Percentiles rank a stretch among this genome's conserved stretches.
Evolutionary conservation across 331 rosid species (phyloP).

Genomic region (Saraca asoca): DNA sequence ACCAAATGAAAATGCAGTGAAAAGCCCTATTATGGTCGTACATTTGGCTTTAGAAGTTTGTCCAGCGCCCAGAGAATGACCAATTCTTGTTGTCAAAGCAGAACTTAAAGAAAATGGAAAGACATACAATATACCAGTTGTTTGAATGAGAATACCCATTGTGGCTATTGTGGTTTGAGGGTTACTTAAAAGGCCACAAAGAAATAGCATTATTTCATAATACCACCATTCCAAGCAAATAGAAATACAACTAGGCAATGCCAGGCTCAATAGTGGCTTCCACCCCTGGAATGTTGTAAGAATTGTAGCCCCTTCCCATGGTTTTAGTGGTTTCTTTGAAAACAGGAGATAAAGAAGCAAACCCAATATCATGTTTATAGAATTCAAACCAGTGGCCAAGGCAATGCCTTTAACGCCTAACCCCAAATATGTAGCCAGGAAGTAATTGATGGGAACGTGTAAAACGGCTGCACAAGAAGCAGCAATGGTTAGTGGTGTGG

Average conservation of each 20-base stretch:
- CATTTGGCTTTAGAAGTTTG: conserved; percentile 64
- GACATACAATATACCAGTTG: conserved; percentile 74
- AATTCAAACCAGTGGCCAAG: conserved; percentile 74
- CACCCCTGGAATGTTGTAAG: conserved; percentile 66
- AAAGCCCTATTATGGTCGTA: conserved; percentile 66
- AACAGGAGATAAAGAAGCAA: conserved; percentile 58
- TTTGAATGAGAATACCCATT: conserved; percentile 92
- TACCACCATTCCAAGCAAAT: conserved; percentile 99
- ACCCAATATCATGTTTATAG: conserved; percentile 62
- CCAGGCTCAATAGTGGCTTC: conserved; percentile 67
- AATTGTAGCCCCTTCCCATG: conserved; percentile 69
- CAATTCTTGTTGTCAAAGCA: conserved; percentile 73
- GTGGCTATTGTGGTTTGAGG: conserved; percentile 80
- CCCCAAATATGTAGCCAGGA: conserved; percentile 54
- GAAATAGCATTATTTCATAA: conserved; percentile 90
- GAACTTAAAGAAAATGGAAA: conserved; percentile 64
- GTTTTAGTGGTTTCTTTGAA: conserved; percentile 70
- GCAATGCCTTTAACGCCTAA: conserved; percentile 83
- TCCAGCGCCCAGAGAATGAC: conserved; percentile 79
- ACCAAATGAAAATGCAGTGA: conserved; percentile 47
- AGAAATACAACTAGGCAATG: conserved; percentile 78
- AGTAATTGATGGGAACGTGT: conserved; percentile 73
- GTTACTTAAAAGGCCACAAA: conserved; percentile 68
- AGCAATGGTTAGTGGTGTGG: conserved; percentile 66
- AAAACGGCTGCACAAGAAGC: conserved; percentile 67